phyloP scores from a whole-genome alignment of 306 rosid species.

The Vigna trinervia region DNA sequence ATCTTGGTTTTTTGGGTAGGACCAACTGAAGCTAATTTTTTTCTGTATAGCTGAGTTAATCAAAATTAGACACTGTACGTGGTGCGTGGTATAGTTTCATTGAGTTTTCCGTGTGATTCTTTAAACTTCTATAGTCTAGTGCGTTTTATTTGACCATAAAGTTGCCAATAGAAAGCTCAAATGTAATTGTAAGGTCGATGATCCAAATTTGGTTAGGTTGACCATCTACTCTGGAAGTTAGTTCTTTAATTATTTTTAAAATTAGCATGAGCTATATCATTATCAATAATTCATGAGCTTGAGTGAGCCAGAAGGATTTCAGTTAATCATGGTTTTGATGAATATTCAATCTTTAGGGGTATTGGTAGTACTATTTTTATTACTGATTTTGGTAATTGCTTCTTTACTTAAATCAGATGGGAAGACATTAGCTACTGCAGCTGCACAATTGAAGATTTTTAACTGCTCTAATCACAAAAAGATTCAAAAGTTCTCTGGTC shows the following conservation, averaged over 20 bases:
- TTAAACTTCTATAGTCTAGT: slow-evolving; percentile 6
- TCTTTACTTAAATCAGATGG: slow-evolving; percentile 68
- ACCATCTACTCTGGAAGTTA: background rate
- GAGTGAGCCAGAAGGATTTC: slow-evolving; percentile 36
- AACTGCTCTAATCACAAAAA: slow-evolving; percentile 68
- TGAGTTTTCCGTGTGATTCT: slow-evolving; percentile 2
- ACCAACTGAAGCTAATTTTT: slow-evolving; percentile 28
- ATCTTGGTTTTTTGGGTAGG: slow-evolving; percentile 12
- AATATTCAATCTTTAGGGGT: slow-evolving; percentile 27
- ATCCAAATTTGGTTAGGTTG: slow-evolving; percentile 29
- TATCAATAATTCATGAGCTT: background rate
- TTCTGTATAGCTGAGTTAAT: slow-evolving; percentile 31
- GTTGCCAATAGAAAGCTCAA: slow-evolving; percentile 15
- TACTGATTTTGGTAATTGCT: slow-evolving; percentile 49
- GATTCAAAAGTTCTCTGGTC: slow-evolving; percentile 89
- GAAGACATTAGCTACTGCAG: slow-evolving; percentile 84
- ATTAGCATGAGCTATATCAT: slow-evolving; percentile 27
- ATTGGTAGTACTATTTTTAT: slow-evolving; percentile 13
- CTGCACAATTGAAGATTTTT: slow-evolving; percentile 82
- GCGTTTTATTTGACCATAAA: slow-evolving; percentile 11
- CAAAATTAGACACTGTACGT: background rate
- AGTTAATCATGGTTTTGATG: slow-evolving; percentile 34
- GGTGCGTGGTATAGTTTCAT: slow-evolving; percentile 11
- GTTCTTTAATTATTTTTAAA: slow-evolving; percentile 11
- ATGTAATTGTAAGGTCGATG: slow-evolving; percentile 2